Conservation (phyloP, 345 rosid species). For the Geranium rotundifolium region DNA sequence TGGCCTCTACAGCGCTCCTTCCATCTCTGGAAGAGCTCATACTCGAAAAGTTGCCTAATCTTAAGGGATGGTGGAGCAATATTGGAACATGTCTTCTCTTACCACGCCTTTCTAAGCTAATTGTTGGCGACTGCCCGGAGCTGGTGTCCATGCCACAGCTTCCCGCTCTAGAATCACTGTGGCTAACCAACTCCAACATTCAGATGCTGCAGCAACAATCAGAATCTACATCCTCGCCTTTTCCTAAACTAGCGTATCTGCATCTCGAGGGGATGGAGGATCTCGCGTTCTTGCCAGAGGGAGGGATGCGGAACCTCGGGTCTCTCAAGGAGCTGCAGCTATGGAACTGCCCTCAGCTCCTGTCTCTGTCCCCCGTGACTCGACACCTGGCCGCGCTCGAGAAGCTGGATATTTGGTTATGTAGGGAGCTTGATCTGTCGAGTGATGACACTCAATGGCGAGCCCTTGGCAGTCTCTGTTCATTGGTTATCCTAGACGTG, state of each 20-base stretch:
- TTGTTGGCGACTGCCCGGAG: constrained; percentile 3
- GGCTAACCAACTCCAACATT: neutral
- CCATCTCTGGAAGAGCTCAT: neutral
- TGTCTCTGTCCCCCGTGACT: constrained; percentile 6
- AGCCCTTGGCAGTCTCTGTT: constrained; percentile 8
- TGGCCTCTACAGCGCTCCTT: neutral
- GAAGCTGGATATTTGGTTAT: neutral
- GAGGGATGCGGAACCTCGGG: neutral
- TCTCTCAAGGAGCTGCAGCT: constrained; percentile 1
- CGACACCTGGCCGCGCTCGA: constrained; percentile 5
- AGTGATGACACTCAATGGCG: neutral
- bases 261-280: neutral
- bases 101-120: neutral
- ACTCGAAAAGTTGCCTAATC: neutral
- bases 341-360: neutral
- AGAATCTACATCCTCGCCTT: neutral
- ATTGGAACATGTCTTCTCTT: neutral
- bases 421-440: constrained; percentile 6
- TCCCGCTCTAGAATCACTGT: neutral
- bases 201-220: neutral
- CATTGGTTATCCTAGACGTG: constrained; percentile 11
- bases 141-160: no score
- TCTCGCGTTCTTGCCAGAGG: constrained; percentile 1
- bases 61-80: neutral
- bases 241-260: neutral